Base-by-base conservation (phyloP, 1,284 basidiomycete species). In the Moesziomyces parantarcticus region DNA sequence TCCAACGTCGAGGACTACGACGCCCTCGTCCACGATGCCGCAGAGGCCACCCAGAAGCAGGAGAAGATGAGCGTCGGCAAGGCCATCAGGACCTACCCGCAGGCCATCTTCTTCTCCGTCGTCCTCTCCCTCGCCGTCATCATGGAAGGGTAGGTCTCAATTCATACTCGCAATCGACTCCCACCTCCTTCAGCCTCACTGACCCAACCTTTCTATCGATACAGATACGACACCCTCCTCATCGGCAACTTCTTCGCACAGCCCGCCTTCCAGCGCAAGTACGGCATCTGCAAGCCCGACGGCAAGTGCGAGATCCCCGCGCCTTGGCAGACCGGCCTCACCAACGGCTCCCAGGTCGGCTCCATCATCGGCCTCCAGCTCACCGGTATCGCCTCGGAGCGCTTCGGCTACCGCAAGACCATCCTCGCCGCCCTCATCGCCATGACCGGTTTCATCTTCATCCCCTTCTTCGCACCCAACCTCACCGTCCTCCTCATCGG, bases 41-140 rank as follows among this genome's bases (percentile, higher is more conserved):
- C 82, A 18, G 77, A 78, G 61, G 85, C 83, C 22, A 85, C 85
- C 45, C 59, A 64, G 16, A 36, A 48, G 11, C 76, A 73, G 32
- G 85, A 86, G 76, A 84, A 85, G 61, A 83, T 84, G 83, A 78
- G 83, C 57, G 50, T 85, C 41, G 26, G 63, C 26, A 77, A 87
- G 53, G 86, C 85, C 10, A 79, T 86, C 68, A 55, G 62, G 16
- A 78, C 79, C 22, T 84, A 87, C 81, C 84, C 82, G 59, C 85
- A 83, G 57, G 86, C 86, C 23, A 84, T 86, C 45, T 74, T 85
- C 32, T 87, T 85, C 85, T 84, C 83, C 34, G 70, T 86, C 55
- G 55, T 86, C 51, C 85, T 87, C 58, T 85, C 83, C 16, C 82
- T 83, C 10, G 84, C 84, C 58, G 85, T 86, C 64, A 80, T 85